Evolutionary conservation across 1,139 yeast genomes (phyloP), one percentile per base, ranked within the genome.

Genomic region (Geotrichum carabidarum): DNA sequence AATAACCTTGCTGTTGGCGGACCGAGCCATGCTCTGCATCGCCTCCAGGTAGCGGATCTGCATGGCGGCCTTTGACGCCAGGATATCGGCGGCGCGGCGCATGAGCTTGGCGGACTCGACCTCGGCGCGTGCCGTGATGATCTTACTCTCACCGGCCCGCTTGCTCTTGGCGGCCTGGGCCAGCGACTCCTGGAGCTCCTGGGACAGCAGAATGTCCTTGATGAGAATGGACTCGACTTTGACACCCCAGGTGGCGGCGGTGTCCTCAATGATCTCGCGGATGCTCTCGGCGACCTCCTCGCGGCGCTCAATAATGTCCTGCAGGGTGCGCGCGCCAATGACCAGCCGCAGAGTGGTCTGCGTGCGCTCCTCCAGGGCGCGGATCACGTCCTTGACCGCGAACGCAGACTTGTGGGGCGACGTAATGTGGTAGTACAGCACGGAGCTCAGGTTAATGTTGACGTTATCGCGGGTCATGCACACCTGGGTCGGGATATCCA

Each of bases 21-120:
- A 66, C 63, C 74, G 80, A 37, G 89, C 86, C 89, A 84, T 84
- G 58, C 74, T 75, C 69, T 83, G 88, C 81, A 84, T 81, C n/a
- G 90, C 90, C 64, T 84, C 91, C 68, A 84, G 76, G 68, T 84
- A 84, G 68, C 91, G 74, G 66, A 84, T 84, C 73, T 84, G 90
- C 87, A 84, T 83, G 37, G 90, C 91, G 5, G 89, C 82, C 62
- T 83, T 82, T 44, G 87, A 82, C 37, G 87, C 86, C 65, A 84
- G 76, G 56, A 84, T 83, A 68, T 84, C 89, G 50, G 90, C 88
- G 32, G 90, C 89, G 70, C 83, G 81, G 72, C 91, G 78, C 89
- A 84, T 84, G 63, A 83, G 77, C 68, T 83, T 83, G 56, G 90
- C 89, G 65, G 82, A 75, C 68, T 84, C 90, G 54, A 84, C 89